Evolutionary conservation across 176 grass and related monocot species (phyloP).

Genomic region (Zea luxurians): DNA sequence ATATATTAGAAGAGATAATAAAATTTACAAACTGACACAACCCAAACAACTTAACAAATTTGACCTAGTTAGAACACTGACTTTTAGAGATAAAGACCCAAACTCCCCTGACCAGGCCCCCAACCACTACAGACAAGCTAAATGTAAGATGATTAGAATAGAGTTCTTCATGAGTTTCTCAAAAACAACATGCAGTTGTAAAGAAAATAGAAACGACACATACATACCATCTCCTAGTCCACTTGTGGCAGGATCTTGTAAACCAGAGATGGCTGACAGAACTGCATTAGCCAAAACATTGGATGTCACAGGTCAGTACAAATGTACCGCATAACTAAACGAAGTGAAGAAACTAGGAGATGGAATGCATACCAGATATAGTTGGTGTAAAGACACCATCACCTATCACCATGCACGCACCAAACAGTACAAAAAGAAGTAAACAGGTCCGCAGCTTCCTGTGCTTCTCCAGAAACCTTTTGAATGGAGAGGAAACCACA

Average conservation of each 20-base stretch:
- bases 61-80: no score
- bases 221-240: constrained; percentile 56
- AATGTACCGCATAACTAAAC: background rate
- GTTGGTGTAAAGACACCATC: constrained; percentile 63
- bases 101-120: no score
- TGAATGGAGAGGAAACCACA: constrained; percentile 54
- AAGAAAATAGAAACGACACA: background rate
- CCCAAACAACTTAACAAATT: no score
- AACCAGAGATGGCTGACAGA: constrained; percentile 59
- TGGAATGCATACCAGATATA: constrained; percentile 53
- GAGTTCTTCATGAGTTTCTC: background rate
- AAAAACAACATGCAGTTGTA: background rate
- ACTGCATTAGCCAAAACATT: constrained; percentile 42
- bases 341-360: constrained; percentile 10
- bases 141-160: background rate
- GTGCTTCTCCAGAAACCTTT: constrained; percentile 72
- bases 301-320: constrained; percentile 9
- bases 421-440: constrained; percentile 69
- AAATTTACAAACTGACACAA: no score
- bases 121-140: no score
- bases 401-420: constrained; percentile 73
- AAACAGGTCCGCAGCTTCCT: constrained; percentile 62
- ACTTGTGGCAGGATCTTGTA: constrained; percentile 31
- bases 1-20: no score
- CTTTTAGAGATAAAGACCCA: no score